Conservation (phyloP, 2,329 filamentous ascomycete species). For the Phyllosticta citriasiana region DNA sequence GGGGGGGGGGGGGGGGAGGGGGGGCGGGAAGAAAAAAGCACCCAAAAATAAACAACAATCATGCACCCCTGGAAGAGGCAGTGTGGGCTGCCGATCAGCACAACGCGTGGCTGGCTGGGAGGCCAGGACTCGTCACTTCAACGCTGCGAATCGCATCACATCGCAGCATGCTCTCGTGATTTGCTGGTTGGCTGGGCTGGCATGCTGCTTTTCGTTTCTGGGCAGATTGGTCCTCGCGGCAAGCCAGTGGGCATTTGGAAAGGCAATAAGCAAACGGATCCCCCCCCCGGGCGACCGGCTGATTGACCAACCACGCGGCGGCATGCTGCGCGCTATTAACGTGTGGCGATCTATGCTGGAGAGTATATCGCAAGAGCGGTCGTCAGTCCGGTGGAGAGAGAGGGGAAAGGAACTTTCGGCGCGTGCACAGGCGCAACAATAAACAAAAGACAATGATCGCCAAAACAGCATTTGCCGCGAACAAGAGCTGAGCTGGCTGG, state of each 20-base stretch:
- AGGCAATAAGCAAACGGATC: too few relatives aligned
- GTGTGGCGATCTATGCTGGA: background rate
- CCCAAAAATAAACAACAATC: background rate
- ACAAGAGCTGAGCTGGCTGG: too few relatives aligned
- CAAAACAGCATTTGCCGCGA: too few relatives aligned
- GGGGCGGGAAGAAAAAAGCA: background rate
- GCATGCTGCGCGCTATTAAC: too few relatives aligned
- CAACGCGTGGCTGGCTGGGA: background rate
- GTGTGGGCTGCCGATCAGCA: background rate
- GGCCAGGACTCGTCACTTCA: background rate
- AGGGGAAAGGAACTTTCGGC: background rate
- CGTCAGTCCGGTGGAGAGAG: background rate
- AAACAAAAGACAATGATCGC: background rate
- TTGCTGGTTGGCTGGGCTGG: background rate
- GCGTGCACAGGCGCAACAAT: background rate
- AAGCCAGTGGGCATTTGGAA: background rate
- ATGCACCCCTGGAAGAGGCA: background rate
- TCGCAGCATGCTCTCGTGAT: background rate
- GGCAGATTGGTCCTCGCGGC: background rate
- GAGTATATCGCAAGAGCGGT: background rate
- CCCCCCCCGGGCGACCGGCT: background rate
- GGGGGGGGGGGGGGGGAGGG: too few relatives aligned
- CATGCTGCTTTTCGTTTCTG: background rate
- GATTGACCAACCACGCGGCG: background rate
- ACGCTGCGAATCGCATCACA: too few relatives aligned